Percentiles rank a stretch among this genome's conserved stretches.
phyloP scores from a whole-genome alignment of 495 filamentous ascomycete genomes.

The Usnea hakonensis region DNA sequence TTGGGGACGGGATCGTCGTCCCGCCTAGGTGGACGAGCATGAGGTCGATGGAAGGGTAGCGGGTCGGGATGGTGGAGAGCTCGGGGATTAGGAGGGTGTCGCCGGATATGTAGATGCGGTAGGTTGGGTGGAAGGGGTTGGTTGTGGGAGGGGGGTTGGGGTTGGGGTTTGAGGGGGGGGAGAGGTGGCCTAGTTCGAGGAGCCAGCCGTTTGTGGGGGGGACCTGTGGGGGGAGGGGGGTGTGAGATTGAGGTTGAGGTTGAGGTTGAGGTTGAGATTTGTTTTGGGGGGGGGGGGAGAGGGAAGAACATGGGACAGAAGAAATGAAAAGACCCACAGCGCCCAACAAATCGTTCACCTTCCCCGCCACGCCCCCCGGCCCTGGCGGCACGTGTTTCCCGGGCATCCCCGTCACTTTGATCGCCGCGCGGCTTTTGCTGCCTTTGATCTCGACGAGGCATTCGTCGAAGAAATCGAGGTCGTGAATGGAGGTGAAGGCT shows the following conservation, averaged over 20 bases:
- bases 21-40: conserved; percentile 63
- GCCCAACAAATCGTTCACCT: conserved; percentile 48
- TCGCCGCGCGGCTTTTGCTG: conserved; percentile 23
- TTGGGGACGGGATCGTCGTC: conserved; percentile 54
- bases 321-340: conserved; percentile 38
- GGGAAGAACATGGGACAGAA: not conserved
- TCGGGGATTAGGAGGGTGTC: conserved; percentile 63
- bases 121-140: not conserved
- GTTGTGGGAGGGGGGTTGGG: not conserved
- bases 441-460: conserved; percentile 42
- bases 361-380: conserved; percentile 34
- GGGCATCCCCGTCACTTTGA: conserved; percentile 60
- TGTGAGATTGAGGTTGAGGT: not conserved
- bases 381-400: conserved; percentile 60
- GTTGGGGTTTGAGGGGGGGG: not conserved
- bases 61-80: conserved; percentile 50
- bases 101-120: conserved; percentile 61
- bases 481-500: conserved; percentile 47
- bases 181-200: conserved; percentile 50
- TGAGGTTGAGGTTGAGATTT: not conserved
- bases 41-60: conserved; percentile 49
- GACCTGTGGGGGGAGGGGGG: conserved; percentile 35
- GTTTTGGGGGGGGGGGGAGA: too few species aligned
- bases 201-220: conserved; percentile 71
- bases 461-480: conserved; percentile 48